Conservation (phyloP, 2,329 filamentous ascomycete genomes). For the Elsinoe arachidis region DNA sequence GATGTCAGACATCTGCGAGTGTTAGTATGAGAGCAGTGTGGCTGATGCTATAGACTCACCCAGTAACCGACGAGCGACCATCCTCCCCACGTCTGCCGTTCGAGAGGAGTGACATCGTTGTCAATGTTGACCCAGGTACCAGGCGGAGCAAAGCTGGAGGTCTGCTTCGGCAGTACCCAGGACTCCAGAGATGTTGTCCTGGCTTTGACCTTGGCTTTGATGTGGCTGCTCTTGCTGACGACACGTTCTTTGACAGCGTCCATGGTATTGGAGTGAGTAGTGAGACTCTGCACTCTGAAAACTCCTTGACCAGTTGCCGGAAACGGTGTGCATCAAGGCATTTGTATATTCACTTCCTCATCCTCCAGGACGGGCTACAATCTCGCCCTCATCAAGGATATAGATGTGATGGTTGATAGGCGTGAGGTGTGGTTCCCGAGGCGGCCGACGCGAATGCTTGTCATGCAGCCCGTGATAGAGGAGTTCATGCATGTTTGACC, state of each 20-base stretch:
- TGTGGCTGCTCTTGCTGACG: not conserved
- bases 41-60: not conserved
- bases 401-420: not conserved
- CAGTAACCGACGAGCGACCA: slow-evolving; percentile 35
- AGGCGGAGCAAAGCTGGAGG: slow-evolving; percentile 38
- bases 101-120: slow-evolving; percentile 28
- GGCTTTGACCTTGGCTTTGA: slow-evolving; percentile 3
- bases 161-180: slow-evolving; percentile 43
- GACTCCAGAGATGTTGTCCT: not conserved
- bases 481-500: not conserved
- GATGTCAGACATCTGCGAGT: slow-evolving; percentile 19
- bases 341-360: not conserved
- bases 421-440: not conserved
- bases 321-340: not conserved
- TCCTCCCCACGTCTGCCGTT: slow-evolving; percentile 25
- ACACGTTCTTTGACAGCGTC: not conserved
- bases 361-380: not conserved
- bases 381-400: not conserved
- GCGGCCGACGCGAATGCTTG: not conserved
- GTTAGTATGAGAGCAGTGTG: not conserved
- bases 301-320: not conserved
- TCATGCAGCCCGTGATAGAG: not conserved
- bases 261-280: not conserved
- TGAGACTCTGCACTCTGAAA: not conserved
- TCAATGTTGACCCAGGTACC: slow-evolving; percentile 33